Conservation (phyloP, 768 basidiomycete genomes). For the Kwoniella mangroviensis region DNA sequence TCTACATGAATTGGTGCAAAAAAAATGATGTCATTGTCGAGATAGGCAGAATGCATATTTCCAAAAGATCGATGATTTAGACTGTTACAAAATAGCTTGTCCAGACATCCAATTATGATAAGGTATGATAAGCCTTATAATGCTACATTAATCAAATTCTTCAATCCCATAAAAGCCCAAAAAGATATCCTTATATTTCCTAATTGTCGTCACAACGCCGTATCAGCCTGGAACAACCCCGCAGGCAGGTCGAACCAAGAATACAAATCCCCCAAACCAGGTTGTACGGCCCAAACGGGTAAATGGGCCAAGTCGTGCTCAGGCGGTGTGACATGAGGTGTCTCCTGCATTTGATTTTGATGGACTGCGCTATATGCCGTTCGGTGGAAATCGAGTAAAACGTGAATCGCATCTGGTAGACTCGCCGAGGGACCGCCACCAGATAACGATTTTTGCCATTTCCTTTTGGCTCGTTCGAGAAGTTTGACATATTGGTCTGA, state of each 20-base stretch:
- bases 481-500: slow-evolving; percentile 53
- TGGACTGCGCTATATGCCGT: slow-evolving; percentile 52
- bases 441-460: slow-evolving; percentile 40
- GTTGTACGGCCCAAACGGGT: slow-evolving; percentile 51
- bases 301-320: slow-evolving; percentile 41
- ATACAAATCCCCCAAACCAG: slow-evolving; percentile 49
- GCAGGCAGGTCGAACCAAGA: slow-evolving; percentile 54
- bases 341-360: slow-evolving; percentile 44
- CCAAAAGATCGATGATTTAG: too few species aligned
- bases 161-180: not conserved
- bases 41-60: too few species aligned
- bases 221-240: slow-evolving; percentile 38
- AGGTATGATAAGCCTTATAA: not conserved
- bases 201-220: not conserved
- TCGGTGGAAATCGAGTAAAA: slow-evolving; percentile 52
- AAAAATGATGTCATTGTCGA: too few species aligned
- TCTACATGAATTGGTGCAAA: not conserved
- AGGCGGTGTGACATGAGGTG: slow-evolving; percentile 46
- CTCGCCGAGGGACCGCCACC: slow-evolving; percentile 25
- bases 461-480: slow-evolving; percentile 52
- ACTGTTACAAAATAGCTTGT: too few species aligned
- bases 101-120: too few species aligned
- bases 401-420: slow-evolving; percentile 54
- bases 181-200: not conserved
- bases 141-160: not conserved